These are phyloP conservation scores for Fistulifera pelliculosa DNA, from an alignment of 108 stramenopile genomes.

Conservation along the genomic window DNA sequence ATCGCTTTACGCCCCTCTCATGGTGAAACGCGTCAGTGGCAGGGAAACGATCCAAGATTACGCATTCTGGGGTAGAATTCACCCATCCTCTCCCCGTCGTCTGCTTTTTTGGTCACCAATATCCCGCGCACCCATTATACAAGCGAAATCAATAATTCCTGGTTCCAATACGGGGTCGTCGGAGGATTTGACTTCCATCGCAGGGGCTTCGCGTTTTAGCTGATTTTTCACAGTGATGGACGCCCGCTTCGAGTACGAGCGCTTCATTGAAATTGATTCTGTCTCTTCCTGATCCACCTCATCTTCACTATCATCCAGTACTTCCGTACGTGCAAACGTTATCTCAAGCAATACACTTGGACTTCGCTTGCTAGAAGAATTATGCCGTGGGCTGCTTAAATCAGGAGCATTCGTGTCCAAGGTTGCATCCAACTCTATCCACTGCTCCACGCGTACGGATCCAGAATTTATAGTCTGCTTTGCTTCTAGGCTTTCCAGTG, in stretches of 20 bases:
- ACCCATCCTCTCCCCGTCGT: constrained; percentile 81
- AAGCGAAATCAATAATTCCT: constrained; percentile 70
- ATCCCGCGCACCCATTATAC: constrained; percentile 67
- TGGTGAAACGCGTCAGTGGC: constrained; percentile 63
- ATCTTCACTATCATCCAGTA: constrained; percentile 59
- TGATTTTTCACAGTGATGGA: constrained; percentile 15
- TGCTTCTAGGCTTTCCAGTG: constrained; percentile 49
- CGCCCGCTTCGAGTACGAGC: constrained; percentile 22
- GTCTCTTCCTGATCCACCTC: constrained; percentile 32
- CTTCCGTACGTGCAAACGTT: constrained; percentile 33
- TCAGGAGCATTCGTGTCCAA: background rate
- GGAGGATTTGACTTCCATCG: constrained; percentile 5
- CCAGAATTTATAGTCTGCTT: constrained; percentile 22
- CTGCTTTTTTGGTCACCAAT: constrained; percentile 66
- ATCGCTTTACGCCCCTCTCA: constrained; percentile 42
- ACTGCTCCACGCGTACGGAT: constrained; percentile 52
- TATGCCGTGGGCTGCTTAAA: background rate
- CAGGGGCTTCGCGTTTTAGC: constrained; percentile 9
- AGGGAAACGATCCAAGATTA: constrained; percentile 75
- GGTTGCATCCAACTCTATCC: constrained; percentile 41
- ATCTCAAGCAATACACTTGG: constrained; percentile 77
- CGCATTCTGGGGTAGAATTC: constrained; percentile 63
- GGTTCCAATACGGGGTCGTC: constrained; percentile 64
- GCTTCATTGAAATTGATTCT: background rate
- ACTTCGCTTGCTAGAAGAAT: constrained; percentile 29